Evolutionary conservation across 164 flowering plant species (phyloP).

Genomic region (Liriodendron chinense): DNA sequence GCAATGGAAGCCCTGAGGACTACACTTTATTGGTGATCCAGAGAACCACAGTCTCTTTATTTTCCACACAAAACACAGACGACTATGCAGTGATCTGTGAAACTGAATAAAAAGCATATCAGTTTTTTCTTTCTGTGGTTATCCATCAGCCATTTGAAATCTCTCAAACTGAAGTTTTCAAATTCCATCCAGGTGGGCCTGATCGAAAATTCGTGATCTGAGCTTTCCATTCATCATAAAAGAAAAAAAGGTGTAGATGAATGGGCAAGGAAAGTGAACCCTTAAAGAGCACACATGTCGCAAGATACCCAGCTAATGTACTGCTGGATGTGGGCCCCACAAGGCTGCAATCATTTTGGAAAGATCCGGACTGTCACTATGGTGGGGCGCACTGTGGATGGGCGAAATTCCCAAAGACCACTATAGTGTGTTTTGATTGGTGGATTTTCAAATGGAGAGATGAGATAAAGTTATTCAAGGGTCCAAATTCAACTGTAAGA

Average conservation of each 20-base stretch:
- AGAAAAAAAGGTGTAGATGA: background rate
- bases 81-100: background rate
- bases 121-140: background rate
- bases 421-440: too few species aligned
- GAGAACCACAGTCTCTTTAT: background rate
- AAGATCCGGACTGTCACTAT: too few species aligned
- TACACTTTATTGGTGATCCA: too few species aligned
- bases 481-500: too few species aligned
- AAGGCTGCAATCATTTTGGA: too few species aligned
- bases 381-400: too few species aligned
- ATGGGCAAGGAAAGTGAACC: too few species aligned
- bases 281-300: too few species aligned
- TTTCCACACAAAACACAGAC: background rate
- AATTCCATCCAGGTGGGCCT: background rate
- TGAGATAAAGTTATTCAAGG: too few species aligned
- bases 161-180: background rate
- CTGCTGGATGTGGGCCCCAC: background rate
- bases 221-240: background rate
- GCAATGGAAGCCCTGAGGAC: too few species aligned
- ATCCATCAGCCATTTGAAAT: background rate
- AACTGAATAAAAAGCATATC: background rate
- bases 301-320: background rate
- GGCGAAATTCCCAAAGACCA: too few species aligned
- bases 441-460: too few species aligned
- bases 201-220: background rate